A percentile compares a stretch with the other conserved stretches of the same genome.
These are phyloP conservation scores for Fusarium sublunatum DNA, from an alignment of 2,329 filamentous ascomycete genomes.

Conservation along the genomic window DNA sequence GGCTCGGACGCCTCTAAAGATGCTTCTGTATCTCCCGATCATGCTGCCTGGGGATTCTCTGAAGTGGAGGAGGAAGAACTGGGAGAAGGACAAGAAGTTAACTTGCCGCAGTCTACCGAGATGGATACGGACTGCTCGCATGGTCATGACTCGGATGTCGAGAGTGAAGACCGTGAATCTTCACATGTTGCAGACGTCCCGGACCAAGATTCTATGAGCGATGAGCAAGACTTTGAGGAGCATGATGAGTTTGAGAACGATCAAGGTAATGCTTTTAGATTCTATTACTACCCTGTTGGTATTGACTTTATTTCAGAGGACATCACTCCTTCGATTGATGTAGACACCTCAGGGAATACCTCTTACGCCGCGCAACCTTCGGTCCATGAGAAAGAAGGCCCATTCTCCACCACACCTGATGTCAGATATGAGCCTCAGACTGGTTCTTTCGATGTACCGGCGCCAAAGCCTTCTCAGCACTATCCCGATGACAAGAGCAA, in stretches of 20 bases:
- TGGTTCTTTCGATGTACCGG: neutral
- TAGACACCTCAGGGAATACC: neutral
- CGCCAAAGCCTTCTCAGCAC: neutral
- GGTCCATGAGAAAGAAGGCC: neutral
- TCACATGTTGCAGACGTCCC: neutral
- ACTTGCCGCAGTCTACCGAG: conserved; percentile 28
- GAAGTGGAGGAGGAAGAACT: conserved; percentile 11
- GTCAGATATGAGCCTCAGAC: too few relatives aligned
- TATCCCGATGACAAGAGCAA: neutral
- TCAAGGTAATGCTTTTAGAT: conserved; percentile 20
- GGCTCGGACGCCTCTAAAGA: conserved; percentile 6
- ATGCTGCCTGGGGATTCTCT: conserved; percentile 8
- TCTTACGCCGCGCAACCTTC: neutral
- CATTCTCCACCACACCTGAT: neutral
- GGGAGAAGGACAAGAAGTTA: conserved; percentile 13
- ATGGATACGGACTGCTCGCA: conserved; percentile 34
- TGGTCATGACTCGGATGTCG: conserved; percentile 14
- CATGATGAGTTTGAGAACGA: conserved; percentile 39
- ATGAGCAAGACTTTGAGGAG: conserved; percentile 34
- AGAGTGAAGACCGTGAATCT: conserved; percentile 6
- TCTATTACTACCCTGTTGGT: neutral
- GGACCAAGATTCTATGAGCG: conserved; percentile 4
- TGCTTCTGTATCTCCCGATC: conserved; percentile 8
- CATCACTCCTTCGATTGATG: neutral
- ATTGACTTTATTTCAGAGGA: conserved; percentile 32